Evolutionary conservation across 768 basidiomycete genomes (phyloP).

Genomic region (Cytidiella melzeri): DNA sequence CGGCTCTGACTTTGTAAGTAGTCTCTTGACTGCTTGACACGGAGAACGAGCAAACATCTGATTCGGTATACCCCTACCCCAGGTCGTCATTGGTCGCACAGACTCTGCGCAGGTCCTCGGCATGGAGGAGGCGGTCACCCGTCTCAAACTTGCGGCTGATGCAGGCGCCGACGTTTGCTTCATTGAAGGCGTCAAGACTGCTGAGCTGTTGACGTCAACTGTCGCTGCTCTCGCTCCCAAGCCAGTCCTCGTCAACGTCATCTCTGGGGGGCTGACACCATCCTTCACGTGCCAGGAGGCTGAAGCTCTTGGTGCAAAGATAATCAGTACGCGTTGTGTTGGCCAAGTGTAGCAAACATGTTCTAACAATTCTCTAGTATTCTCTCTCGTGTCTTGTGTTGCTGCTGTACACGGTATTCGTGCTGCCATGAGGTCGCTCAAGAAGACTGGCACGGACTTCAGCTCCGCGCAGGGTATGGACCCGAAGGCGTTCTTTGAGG

Average conservation of each 20-base stretch:
- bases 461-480: slow-evolving; percentile 57
- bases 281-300: slow-evolving; percentile 67
- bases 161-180: slow-evolving; percentile 78
- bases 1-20: slow-evolving; percentile 64
- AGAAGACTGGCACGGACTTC: slow-evolving; percentile 76
- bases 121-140: slow-evolving; percentile 67
- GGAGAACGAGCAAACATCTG: background rate
- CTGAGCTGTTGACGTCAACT: slow-evolving; percentile 56
- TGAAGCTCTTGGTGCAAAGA: slow-evolving; percentile 64
- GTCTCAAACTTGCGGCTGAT: slow-evolving; percentile 64
- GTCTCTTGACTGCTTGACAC: background rate
- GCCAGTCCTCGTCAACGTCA: slow-evolving; percentile 75
- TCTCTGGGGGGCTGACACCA: slow-evolving; percentile 72
- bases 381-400: slow-evolving; percentile 71
- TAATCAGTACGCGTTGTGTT: slow-evolving; percentile 52
- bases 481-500: slow-evolving; percentile 71
- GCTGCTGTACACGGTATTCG: slow-evolving; percentile 74
- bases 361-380: slow-evolving; percentile 37
- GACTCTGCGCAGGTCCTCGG: slow-evolving; percentile 75
- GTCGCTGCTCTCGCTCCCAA: slow-evolving; percentile 66
- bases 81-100: slow-evolving; percentile 72
- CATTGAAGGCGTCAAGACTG: slow-evolving; percentile 71
- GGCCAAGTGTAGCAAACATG: background rate
- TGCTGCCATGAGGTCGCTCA: slow-evolving; percentile 68
- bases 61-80: background rate